Conservation (phyloP, 2,329 filamentous ascomycete genomes). For the Apiospora pterosperma region DNA sequence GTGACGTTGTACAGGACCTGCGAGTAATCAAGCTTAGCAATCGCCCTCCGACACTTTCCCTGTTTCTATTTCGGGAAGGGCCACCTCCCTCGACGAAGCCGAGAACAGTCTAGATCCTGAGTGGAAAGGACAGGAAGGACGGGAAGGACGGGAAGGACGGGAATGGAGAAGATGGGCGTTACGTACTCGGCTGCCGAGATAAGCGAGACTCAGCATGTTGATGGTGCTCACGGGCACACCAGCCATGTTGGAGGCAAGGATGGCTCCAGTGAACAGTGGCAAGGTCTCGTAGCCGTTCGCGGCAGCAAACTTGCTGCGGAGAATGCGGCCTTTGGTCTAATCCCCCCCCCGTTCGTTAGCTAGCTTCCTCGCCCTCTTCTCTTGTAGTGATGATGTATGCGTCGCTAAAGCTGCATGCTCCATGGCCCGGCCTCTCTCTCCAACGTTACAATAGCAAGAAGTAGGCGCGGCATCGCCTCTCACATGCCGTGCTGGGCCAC, state of each 20-base stretch:
- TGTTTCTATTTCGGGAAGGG: background rate
- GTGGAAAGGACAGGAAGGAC: too few relatives aligned
- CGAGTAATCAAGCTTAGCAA: slow-evolving; percentile 14
- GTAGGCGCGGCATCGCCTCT: background rate
- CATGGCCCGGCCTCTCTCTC: background rate
- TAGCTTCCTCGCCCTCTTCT: background rate
- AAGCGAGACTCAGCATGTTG: slow-evolving; percentile 37
- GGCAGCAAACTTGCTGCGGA: slow-evolving; percentile 15
- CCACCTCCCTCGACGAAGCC: background rate
- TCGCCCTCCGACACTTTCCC: background rate
- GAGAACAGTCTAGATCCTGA: background rate
- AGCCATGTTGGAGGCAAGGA: slow-evolving; percentile 44
- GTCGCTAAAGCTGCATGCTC: background rate
- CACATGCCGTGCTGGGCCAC: background rate
- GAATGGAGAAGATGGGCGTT: background rate
- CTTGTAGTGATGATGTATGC: background rate
- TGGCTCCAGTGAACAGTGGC: slow-evolving; percentile 20
- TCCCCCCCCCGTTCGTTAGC: background rate
- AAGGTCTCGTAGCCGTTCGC: slow-evolving; percentile 19
- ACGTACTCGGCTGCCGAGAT: slow-evolving; percentile 30
- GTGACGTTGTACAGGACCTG: slow-evolving; percentile 34
- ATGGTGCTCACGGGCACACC: slow-evolving; percentile 32
- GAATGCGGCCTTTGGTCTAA: slow-evolving; percentile 18
- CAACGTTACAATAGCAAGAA: background rate
- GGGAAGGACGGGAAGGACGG: background rate